Evolutionary conservation across 1,284 basidiomycete genomes (phyloP).

Genomic region (Boletus albobrunnescens): DNA sequence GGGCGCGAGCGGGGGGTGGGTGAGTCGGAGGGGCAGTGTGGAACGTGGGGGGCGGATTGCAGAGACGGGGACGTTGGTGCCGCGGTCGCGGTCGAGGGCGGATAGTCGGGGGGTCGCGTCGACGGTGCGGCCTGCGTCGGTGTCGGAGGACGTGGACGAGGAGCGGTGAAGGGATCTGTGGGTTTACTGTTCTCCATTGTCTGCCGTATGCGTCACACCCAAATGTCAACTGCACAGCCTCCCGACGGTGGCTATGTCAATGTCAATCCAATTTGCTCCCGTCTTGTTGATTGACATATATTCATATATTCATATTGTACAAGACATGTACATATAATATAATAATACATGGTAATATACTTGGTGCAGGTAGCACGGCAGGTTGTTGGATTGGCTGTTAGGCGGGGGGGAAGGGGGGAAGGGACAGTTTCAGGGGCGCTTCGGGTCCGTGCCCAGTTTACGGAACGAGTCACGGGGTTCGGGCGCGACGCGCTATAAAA

Average conservation of each 20-base stretch:
- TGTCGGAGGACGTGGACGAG: constrained; percentile 1
- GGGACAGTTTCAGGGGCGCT: not conserved
- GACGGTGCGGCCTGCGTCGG: constrained; percentile 1
- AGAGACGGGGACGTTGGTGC: constrained; percentile 54
- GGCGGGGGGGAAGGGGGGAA: too few relatives aligned
- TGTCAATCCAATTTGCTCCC: not conserved
- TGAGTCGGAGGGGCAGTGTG: constrained; percentile 53
- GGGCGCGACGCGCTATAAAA: constrained; percentile 27
- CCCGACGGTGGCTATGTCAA: not conserved
- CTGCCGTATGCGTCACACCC: not conserved
- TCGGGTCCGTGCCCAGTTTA: constrained; percentile 18
- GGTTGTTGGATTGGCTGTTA: too few relatives aligned
- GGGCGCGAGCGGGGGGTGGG: constrained; percentile 27
- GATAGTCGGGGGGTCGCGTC: constrained; percentile 37
- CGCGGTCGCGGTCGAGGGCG: constrained; percentile 39
- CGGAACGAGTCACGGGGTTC: constrained; percentile 22
- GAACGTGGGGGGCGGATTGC: constrained; percentile 62
- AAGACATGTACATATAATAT: too few relatives aligned
- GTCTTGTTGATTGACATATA: too few relatives aligned
- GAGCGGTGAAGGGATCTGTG: constrained; percentile 9
- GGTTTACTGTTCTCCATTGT: not conserved
- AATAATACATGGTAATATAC: too few relatives aligned
- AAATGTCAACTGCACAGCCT: too few relatives aligned
- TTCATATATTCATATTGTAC: too few relatives aligned
- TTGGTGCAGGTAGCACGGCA: too few relatives aligned